These are phyloP conservation scores for Boletales sp. DNA, from an alignment of 768 basidiomycete genomes.

Conservation along the genomic window DNA sequence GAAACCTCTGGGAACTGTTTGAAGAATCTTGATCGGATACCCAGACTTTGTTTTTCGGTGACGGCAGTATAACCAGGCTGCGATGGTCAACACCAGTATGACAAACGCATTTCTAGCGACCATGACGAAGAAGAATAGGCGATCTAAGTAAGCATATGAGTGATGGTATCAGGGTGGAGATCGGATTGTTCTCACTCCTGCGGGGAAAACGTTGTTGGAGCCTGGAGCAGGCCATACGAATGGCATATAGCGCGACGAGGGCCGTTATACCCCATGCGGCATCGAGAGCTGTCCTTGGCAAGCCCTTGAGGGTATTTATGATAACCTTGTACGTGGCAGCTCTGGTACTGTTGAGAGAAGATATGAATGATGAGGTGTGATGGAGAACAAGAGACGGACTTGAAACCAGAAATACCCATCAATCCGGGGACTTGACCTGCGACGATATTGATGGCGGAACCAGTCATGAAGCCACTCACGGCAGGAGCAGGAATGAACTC, in stretches of 20 bases:
- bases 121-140: conserved; percentile 72
- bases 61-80: conserved; percentile 81
- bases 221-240: conserved; percentile 54
- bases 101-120: conserved; percentile 85
- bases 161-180: neutral
- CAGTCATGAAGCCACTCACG: conserved; percentile 93
- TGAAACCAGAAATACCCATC: conserved; percentile 82
- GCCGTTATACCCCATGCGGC: conserved; percentile 88
- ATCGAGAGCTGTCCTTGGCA: conserved; percentile 68
- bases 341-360: conserved; percentile 57
- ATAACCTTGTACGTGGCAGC: conserved; percentile 83
- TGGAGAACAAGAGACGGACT: conserved; percentile 46
- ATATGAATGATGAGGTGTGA: neutral
- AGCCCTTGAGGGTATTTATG: conserved; percentile 87
- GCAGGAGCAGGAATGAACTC: conserved; percentile 90
- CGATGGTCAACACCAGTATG: conserved; percentile 80
- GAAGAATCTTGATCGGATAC: conserved; percentile 82
- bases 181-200: conserved; percentile 40
- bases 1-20: conserved; percentile 82
- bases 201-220: conserved; percentile 59
- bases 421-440: conserved; percentile 85
- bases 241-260: conserved; percentile 63
- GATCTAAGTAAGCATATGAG: conserved; percentile 39
- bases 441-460: conserved; percentile 91
- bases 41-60: conserved; percentile 54